A percentile compares a stretch with the other conserved stretches of the same genome.
Evolutionary conservation across 2,329 filamentous ascomycete genomes (phyloP).

Genomic region (Fusarium sp.): DNA sequence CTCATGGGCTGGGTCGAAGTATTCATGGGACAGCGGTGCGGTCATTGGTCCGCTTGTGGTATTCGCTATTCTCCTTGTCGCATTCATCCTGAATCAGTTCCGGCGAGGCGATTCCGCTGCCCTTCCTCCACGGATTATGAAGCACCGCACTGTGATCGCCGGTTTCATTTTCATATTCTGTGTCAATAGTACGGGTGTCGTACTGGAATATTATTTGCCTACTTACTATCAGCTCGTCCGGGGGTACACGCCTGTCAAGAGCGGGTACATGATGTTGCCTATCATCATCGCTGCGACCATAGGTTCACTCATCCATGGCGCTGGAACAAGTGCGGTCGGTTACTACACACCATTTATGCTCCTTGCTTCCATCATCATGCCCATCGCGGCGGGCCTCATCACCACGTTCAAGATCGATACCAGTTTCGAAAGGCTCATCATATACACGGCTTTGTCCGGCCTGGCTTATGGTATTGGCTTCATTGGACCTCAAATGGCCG

Average conservation of each 20-base stretch:
- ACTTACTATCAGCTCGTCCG: conserved; percentile 60
- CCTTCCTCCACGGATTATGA: conserved; percentile 58
- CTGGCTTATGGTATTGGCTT: conserved; percentile 33
- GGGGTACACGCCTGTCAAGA: conserved; percentile 52
- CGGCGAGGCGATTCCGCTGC: conserved; percentile 49
- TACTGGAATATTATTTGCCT: conserved; percentile 54
- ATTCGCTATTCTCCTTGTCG: not conserved
- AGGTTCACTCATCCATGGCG: conserved; percentile 27
- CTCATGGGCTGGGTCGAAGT: conserved; percentile 59
- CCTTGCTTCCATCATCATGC: conserved; percentile 24
- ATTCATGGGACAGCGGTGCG: conserved; percentile 43
- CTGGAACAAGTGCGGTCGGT: conserved; percentile 19
- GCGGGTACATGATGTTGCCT: conserved; percentile 46
- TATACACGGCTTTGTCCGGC: conserved; percentile 15
- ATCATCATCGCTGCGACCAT: conserved; percentile 26
- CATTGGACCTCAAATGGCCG: conserved; percentile 23
- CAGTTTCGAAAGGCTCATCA: conserved; percentile 6
- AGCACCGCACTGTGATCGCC: conserved; percentile 54
- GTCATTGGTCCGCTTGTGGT: conserved; percentile 48
- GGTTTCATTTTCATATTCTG: conserved; percentile 54
- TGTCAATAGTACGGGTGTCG: conserved; percentile 51
- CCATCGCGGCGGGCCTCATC: conserved; percentile 8
- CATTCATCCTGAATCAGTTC: not conserved
- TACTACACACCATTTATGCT: conserved; percentile 36
- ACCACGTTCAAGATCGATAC: conserved; percentile 25